These are phyloP conservation scores for Dendrobium nobile DNA, from an alignment of 106 monocot species.

Conservation along the genomic window DNA sequence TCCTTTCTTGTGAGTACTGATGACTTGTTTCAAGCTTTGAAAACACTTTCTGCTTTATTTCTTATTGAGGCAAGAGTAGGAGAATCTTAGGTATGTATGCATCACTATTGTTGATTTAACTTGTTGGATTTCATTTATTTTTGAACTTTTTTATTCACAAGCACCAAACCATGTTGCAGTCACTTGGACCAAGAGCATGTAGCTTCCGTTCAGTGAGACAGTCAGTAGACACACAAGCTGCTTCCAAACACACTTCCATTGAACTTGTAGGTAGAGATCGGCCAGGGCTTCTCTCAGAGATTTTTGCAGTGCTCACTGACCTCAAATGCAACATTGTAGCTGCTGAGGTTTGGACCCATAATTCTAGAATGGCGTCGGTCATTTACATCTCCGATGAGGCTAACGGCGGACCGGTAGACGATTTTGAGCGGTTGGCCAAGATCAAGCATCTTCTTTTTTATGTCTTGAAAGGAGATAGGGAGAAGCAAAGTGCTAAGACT, in stretches of 20 bases:
- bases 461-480: constrained; percentile 31
- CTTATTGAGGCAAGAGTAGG: too few relatives aligned
- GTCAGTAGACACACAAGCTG: constrained; percentile 28
- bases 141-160: too few relatives aligned
- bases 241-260: constrained; percentile 28
- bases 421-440: constrained; percentile 19
- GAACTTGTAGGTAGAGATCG: constrained; percentile 43
- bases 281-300: constrained; percentile 46
- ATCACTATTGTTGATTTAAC: too few relatives aligned
- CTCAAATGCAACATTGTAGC: constrained; percentile 43
- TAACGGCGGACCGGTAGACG: constrained; percentile 23
- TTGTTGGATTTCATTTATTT: too few relatives aligned
- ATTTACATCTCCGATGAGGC: constrained; percentile 36
- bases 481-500: constrained; percentile 22
- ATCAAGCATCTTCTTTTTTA: constrained; percentile 39
- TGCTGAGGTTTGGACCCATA: constrained; percentile 49
- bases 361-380: constrained; percentile 35
- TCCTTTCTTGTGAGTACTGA: too few relatives aligned
- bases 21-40: too few relatives aligned
- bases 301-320: constrained; percentile 41
- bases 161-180: constrained; percentile 12
- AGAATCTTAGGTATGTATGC: too few relatives aligned
- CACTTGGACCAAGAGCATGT: constrained; percentile 16
- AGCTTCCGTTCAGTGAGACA: constrained; percentile 17
- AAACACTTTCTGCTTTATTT: too few relatives aligned